These are phyloP conservation scores for Lentinula lateritia DNA, from an alignment of 768 basidiomycete genomes.

Conservation along the genomic window DNA sequence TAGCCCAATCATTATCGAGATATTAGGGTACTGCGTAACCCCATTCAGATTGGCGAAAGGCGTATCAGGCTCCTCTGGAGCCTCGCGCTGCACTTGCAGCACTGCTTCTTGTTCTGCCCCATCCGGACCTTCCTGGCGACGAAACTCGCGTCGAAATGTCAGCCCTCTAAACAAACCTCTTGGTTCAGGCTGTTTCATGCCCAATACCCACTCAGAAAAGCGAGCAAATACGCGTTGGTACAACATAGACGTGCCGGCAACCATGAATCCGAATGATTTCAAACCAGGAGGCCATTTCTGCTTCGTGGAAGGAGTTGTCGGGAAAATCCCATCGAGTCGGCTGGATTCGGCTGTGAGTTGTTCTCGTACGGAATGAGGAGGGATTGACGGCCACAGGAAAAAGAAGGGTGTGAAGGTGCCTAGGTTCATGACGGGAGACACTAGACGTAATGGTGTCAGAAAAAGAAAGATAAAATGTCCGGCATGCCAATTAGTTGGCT, in stretches of 20 bases:
- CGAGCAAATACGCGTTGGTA: neutral
- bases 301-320: neutral
- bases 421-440: neutral
- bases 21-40: neutral
- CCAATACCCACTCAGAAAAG: constrained; percentile 6
- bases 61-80: neutral
- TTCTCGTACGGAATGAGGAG: neutral
- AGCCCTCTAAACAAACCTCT: neutral
- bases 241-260: neutral
- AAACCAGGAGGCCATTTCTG: neutral
- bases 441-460: neutral
- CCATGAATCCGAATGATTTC: neutral
- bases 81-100: neutral
- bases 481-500: constrained; percentile 3
- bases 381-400: neutral
- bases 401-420: constrained; percentile 5
- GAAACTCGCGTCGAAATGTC: neutral
- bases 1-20: constrained; percentile 1
- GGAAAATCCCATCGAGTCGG: neutral
- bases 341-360: neutral
- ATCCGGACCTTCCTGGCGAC: constrained; percentile 2
- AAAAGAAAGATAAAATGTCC: neutral
- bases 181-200: neutral
- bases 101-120: constrained; percentile 1
- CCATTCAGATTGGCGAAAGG: neutral